phyloP scores from a whole-genome alignment of 257 asterid species.

The Fraxinus excelsior region DNA sequence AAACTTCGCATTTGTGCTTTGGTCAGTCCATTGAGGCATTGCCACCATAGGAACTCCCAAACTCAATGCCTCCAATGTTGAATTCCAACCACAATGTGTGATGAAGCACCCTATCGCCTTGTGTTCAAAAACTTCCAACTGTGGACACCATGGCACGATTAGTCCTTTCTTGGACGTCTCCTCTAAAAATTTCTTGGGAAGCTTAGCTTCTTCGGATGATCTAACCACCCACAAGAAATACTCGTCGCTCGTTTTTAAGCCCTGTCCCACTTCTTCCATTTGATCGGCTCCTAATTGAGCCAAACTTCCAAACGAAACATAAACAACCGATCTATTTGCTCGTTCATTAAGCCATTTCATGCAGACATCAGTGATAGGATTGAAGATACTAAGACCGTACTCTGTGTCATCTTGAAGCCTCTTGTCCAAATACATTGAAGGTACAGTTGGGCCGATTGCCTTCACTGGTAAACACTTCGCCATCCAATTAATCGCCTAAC shows the following conservation, averaged over 20 bases:
- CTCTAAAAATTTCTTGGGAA: neutral
- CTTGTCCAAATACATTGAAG: neutral
- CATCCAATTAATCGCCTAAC: conserved; percentile 1
- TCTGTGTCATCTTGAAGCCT: conserved; percentile 1
- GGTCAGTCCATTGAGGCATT: conserved; percentile 30
- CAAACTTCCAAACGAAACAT: conserved; percentile 14
- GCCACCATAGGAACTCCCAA: conserved; percentile 7
- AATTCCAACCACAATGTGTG: conserved; percentile 35
- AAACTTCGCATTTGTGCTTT: conserved; percentile 26
- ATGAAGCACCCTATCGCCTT: conserved; percentile 29
- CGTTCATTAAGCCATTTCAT: conserved; percentile 11
- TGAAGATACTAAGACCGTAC: neutral
- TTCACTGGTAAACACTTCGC: neutral
- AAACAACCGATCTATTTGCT: neutral
- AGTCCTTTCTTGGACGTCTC: neutral
- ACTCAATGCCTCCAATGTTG: conserved; percentile 32
- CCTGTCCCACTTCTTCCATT: conserved; percentile 11
- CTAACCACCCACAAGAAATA: conserved; percentile 25
- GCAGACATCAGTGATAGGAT: neutral
- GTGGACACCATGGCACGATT: neutral
- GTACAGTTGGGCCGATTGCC: conserved; percentile 10
- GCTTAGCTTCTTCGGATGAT: conserved; percentile 1
- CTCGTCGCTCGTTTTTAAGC: neutral
- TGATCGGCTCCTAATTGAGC: neutral
- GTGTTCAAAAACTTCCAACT: neutral